Base-by-base conservation (phyloP, 2,329 filamentous ascomycete species). In the Zymoseptoria brevis region DNA sequence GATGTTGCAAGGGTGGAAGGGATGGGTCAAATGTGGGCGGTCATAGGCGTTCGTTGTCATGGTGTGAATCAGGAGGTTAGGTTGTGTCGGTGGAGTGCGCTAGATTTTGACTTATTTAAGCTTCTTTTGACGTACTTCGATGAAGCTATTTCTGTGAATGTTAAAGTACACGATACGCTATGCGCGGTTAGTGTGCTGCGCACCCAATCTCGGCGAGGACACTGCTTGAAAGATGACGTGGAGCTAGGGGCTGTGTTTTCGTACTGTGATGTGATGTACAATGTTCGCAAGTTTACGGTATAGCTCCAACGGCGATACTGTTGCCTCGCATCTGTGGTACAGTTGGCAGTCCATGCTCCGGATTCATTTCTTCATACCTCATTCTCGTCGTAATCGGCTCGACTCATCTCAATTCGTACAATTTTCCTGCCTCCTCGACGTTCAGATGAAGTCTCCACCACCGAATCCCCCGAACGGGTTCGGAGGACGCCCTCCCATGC, bases 381-480 rank as follows among this genome's bases (percentile, higher is more conserved):
- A n/a, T 45, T n/a, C 13, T 45, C 35, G 16, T 45, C 35, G 35
- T 45, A n/a, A 45, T n/a, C 35, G 13, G 35, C 35, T 7, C 35
- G 7, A n/a, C 13, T 1, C 35, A 13, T n/a, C 35, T n/a, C 35
- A 45, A n/a, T n/a, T 45, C 35, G 13, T 45, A n/a, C 35, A 45
- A 4, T n/a, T 45, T 7, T n/a, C 13, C 16, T 2, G 35, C 1
- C 4, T n/a, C 6, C 35, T 22, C 29, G 16, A 5, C 3, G 5
- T n/a, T 69, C 57, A 81, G 54, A 85, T 81, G 62, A 85, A 85
- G 67, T 85, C 83, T 6, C 79, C 80, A 60, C 76, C 76, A 16
- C 83, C 83, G 72, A 83, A 86, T 0, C 83, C 83, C 8, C 83
- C 81, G 71, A 83, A 84, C 0, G 81, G 80, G 74, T 84, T 83